Evolutionary conservation across 768 basidiomycete genomes (phyloP).

Genomic region (Pulveroboletus sp.): DNA sequence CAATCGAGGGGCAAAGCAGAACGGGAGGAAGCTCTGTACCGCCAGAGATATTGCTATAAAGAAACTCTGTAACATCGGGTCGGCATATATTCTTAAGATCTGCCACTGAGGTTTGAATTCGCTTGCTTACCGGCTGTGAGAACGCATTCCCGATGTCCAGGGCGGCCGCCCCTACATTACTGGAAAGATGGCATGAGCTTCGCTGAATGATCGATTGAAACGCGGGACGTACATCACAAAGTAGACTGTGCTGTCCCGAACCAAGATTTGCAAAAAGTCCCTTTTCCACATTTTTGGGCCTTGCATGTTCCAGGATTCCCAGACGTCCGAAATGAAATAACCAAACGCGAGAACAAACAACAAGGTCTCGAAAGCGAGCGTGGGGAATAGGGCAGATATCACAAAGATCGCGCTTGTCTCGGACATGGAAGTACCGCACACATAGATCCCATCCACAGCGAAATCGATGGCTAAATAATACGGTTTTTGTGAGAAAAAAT

Average conservation of each 20-base stretch:
- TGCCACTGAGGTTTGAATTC: neutral
- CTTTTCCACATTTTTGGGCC: neutral
- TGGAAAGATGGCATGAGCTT: neutral
- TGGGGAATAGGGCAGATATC: constrained; percentile 5
- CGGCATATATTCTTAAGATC: neutral
- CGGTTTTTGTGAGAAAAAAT: neutral
- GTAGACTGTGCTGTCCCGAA: constrained; percentile 20
- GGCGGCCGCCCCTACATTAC: constrained; percentile 1
- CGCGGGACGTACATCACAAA: constrained; percentile 13
- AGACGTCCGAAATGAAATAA: constrained; percentile 6
- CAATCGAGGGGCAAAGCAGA: constrained; percentile 16
- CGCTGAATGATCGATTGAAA: neutral
- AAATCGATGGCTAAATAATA: neutral
- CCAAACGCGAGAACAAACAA: constrained; percentile 14
- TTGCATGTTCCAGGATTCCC: constrained; percentile 2
- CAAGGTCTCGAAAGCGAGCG: constrained; percentile 6
- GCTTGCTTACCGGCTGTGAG: constrained; percentile 1
- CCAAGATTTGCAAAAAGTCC: constrained; percentile 12
- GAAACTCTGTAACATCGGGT: neutral
- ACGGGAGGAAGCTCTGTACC: constrained; percentile 15
- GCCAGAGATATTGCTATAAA: constrained; percentile 12
- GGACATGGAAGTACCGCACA: constrained; percentile 3
- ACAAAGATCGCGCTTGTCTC: neutral
- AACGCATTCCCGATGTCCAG: constrained; percentile 1
- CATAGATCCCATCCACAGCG: neutral